phyloP scores from a whole-genome alignment of 208 protist genomes.

The Balamuthia mandrillaris region DNA sequence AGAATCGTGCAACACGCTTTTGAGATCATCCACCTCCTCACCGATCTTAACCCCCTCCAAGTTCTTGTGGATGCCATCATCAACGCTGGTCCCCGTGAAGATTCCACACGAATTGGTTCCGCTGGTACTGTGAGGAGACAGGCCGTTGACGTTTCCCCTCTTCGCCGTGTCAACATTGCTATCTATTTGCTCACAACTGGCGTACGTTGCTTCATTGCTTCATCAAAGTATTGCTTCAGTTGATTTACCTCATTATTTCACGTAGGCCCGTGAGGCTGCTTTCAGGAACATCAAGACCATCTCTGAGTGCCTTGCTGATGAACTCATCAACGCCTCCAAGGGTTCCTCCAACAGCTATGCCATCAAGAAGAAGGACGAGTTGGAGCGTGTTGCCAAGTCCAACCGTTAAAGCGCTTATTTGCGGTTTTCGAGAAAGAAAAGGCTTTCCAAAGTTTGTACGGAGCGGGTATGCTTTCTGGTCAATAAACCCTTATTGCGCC shows the following conservation, averaged over 20 bases:
- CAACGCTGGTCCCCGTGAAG: slow-evolving; percentile 98
- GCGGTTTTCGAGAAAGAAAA: no score
- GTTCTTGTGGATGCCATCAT: slow-evolving; percentile 95
- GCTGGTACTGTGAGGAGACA: slow-evolving; percentile 98
- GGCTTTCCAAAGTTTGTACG: no score
- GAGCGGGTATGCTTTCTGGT: no score
- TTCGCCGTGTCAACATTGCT: slow-evolving; percentile 98
- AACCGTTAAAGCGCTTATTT: slow-evolving; percentile 98
- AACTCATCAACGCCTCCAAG: slow-evolving; percentile 98
- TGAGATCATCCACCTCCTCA: slow-evolving; percentile 98
- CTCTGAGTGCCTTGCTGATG: slow-evolving; percentile 99
- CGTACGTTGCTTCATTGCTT: slow-evolving; percentile 53
- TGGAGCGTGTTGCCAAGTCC: slow-evolving; percentile 99
- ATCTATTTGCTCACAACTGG: slow-evolving; percentile 96
- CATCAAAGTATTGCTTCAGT: neutral
- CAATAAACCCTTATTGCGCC: no score
- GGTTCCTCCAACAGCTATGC: slow-evolving; percentile 97
- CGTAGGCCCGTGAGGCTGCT: slow-evolving; percentile 85
- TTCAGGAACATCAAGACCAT: slow-evolving; percentile 99
- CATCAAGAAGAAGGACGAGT: slow-evolving; percentile 99
- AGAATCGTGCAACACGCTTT: slow-evolving; percentile 97
- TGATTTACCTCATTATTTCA: neutral
- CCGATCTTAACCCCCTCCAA: slow-evolving; percentile 98
- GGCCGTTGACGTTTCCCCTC: slow-evolving; percentile 99
- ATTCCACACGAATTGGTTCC: slow-evolving; percentile 99